Conservation (phyloP, 2,329 filamentous ascomycete species). For the Botrytis squamosa region DNA sequence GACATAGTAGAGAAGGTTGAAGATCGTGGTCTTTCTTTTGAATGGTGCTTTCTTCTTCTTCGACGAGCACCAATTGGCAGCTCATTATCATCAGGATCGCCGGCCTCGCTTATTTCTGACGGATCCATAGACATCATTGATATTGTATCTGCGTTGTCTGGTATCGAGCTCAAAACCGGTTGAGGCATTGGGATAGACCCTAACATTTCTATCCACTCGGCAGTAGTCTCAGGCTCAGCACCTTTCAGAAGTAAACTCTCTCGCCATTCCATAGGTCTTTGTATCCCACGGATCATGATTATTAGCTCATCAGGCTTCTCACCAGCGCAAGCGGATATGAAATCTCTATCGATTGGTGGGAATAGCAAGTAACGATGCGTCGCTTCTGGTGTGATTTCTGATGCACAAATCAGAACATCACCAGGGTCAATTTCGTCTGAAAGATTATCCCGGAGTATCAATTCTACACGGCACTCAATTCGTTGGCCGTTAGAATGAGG, state of each 20-base stretch:
- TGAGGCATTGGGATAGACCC: conserved; percentile 63
- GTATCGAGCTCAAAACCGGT: conserved; percentile 22
- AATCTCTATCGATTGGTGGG: conserved; percentile 72
- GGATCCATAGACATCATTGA: conserved; percentile 21
- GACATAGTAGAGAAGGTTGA: conserved; percentile 16
- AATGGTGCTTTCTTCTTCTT: conserved; percentile 25
- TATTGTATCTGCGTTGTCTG: conserved; percentile 22
- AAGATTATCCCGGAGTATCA: conserved; percentile 80
- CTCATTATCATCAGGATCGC: conserved; percentile 29
- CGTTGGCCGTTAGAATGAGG: conserved; percentile 87
- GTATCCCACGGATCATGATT: conserved; percentile 77
- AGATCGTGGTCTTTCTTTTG: conserved; percentile 21
- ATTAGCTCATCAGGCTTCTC: conserved; percentile 70
- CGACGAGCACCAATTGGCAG: conserved; percentile 38
- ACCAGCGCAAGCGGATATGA: conserved; percentile 77
- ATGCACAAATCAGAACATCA: conserved; percentile 87
- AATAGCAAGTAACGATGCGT: conserved; percentile 80
- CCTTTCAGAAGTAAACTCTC: conserved; percentile 78
- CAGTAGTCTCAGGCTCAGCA: conserved; percentile 56
- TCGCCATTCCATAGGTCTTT: conserved; percentile 70
- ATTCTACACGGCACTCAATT: conserved; percentile 82
- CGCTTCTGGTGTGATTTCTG: conserved; percentile 71
- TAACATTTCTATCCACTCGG: conserved; percentile 80
- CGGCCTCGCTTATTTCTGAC: conserved; percentile 8
- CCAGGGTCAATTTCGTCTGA: conserved; percentile 65